These are phyloP conservation scores for Phytophthora palmivora DNA, from an alignment of 352 stramenopile species.

Conservation along the genomic window DNA sequence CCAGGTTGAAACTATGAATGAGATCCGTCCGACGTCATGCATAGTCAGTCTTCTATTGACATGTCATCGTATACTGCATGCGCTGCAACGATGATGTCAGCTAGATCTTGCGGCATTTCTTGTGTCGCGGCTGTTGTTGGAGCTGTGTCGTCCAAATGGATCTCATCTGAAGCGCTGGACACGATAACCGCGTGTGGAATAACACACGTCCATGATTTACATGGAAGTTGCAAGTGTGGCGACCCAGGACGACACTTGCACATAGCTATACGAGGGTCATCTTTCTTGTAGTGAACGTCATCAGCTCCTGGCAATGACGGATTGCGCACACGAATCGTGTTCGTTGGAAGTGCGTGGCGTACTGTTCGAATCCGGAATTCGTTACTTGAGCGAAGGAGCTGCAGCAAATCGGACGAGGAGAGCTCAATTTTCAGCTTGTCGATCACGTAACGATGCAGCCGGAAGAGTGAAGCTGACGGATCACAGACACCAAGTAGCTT, in stretches of 20 bases:
- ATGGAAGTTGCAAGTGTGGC: slow-evolving; percentile 40
- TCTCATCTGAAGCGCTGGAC: slow-evolving; percentile 29
- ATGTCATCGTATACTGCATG: slow-evolving; percentile 47
- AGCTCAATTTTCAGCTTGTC: slow-evolving; percentile 54
- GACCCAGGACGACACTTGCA: slow-evolving; percentile 48
- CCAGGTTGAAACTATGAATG: too few species aligned
- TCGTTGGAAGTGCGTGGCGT: slow-evolving; percentile 30
- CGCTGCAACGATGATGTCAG: slow-evolving; percentile 45
- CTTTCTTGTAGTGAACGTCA: slow-evolving; percentile 34
- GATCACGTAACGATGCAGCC: slow-evolving; percentile 61
- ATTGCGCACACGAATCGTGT: slow-evolving; percentile 35
- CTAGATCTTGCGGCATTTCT: slow-evolving; percentile 44
- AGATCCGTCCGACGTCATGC: too few species aligned
- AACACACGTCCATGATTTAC: slow-evolving; percentile 60
- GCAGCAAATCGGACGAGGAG: slow-evolving; percentile 48
- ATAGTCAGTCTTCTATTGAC: too few species aligned
- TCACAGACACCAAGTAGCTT: slow-evolving; percentile 48
- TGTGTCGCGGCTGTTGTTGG: slow-evolving; percentile 24
- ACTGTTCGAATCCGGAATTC: slow-evolving; percentile 55
- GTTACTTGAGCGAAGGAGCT: slow-evolving; percentile 40
- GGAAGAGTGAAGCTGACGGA: slow-evolving; percentile 68
- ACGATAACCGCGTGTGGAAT: slow-evolving; percentile 65
- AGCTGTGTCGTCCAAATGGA: slow-evolving; percentile 35
- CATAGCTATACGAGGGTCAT: slow-evolving; percentile 46
- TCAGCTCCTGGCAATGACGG: slow-evolving; percentile 27